Evolutionary conservation across 2,329 filamentous ascomycete species (phyloP).

Genomic region (Massarina eburnea): DNA sequence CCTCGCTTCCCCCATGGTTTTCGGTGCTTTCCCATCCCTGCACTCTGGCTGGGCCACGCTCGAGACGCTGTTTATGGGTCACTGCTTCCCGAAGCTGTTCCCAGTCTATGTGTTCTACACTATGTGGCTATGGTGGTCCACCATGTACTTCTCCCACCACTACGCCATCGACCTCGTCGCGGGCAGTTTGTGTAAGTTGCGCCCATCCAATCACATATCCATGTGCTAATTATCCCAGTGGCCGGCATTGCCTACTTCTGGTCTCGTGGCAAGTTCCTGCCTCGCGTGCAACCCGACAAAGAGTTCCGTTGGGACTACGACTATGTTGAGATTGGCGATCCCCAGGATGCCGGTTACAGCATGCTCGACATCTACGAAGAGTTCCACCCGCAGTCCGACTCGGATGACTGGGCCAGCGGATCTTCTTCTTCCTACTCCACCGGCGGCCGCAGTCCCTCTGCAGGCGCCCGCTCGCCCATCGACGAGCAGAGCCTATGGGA

Average conservation of each 20-base stretch:
- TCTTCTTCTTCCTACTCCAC: slow-evolving; percentile 77
- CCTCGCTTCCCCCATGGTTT: slow-evolving; percentile 85
- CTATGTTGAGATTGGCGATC: slow-evolving; percentile 81
- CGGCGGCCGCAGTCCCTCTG: slow-evolving; percentile 61
- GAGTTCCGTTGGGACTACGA: slow-evolving; percentile 93
- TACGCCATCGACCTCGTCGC: slow-evolving; percentile 92
- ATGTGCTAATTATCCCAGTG: slow-evolving; percentile 36
- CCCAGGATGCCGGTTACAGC: slow-evolving; percentile 53
- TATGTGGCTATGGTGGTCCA: slow-evolving; percentile 96
- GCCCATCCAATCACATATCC: not conserved
- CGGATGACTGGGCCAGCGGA: slow-evolving; percentile 87
- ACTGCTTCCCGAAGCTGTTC: slow-evolving; percentile 82
- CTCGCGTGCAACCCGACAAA: slow-evolving; percentile 81
- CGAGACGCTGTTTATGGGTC: slow-evolving; percentile 89
- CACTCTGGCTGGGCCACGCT: slow-evolving; percentile 88
- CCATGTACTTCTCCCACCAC: slow-evolving; percentile 97
- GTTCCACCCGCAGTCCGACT: slow-evolving; percentile 60
- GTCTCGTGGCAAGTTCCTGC: slow-evolving; percentile 76
- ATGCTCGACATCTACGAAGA: slow-evolving; percentile 60
- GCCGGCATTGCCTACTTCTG: slow-evolving; percentile 81
- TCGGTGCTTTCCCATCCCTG: slow-evolving; percentile 91
- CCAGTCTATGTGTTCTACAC: slow-evolving; percentile 81
- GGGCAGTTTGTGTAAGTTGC: slow-evolving; percentile 64
- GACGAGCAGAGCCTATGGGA: slow-evolving; percentile 63
- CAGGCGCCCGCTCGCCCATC: slow-evolving; percentile 49